Base-by-base conservation (phyloP, 73 alveolate genomes). In the Tetrahymena borealis region DNA sequence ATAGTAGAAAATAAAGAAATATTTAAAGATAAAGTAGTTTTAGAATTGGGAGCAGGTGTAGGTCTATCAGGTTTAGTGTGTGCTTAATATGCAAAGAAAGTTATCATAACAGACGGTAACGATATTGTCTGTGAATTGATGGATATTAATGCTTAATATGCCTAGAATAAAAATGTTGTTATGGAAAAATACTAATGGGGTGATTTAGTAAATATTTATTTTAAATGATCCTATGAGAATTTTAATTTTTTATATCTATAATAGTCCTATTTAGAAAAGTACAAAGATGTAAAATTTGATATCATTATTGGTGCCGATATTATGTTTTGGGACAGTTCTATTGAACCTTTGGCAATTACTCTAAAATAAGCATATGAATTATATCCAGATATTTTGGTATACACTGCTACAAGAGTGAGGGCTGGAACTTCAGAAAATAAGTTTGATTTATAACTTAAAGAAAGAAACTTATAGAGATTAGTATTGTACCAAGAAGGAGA, bases 301-400 rank as follows among this genome's bases (percentile, higher is more conserved):
- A 93, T 93, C 3, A 93, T 93, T 24, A 93, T 93, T 28, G 93
- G 93, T 24, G 93, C 95, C 7, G 95, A 93, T 42, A 85, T 93
- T 28, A 93, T 93, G 32, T 93, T 93, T 38, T 93, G 95, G 95
- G 91, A 90, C 13, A 39, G 78, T 41, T 93, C 95, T 4, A 39
- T 93, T 39, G 32, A 79, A 33, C 91, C 93, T 18, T 32, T 93
- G 40, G 78, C 78, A 32, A 91, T 39, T 37, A 93, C 95, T 32
- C 12, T 93, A 18, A 85, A 93, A 39, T 40, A 93, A 60, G 85
- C 85, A 7, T 60, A 60, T 20, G 85, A 60, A 16, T 16, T 60
- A 18, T 60, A 60, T 60, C 85, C 85, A 24, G n/a, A 60, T 24
- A 20, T 60, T 20, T 60, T 60, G 28, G 85, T 60, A n/a, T 60